These are phyloP conservation scores for Pleurotus tuoliensis DNA, from an alignment of 768 basidiomycete species.

Conservation along the genomic window DNA sequence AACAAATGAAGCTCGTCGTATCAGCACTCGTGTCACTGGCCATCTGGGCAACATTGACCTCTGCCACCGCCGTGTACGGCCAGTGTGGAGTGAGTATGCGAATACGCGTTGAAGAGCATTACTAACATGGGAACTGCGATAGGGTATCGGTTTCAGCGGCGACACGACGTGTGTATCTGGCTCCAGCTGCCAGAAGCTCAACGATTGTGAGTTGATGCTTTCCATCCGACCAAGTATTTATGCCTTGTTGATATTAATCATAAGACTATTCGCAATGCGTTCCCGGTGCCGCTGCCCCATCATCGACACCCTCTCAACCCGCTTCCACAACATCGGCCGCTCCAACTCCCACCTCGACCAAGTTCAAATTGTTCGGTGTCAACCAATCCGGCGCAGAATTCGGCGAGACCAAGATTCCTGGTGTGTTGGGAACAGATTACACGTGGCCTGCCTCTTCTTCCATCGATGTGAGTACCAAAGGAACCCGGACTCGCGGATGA, in stretches of 20 bases:
- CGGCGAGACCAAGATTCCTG: slow-evolving; percentile 43
- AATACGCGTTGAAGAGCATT: not conserved
- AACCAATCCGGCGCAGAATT: slow-evolving; percentile 64
- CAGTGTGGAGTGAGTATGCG: slow-evolving; percentile 44
- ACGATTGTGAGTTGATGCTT: slow-evolving; percentile 31
- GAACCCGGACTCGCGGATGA: no score
- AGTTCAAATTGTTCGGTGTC: slow-evolving; percentile 62
- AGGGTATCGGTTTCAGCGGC: slow-evolving; percentile 42
- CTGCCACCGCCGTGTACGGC: slow-evolving; percentile 40
- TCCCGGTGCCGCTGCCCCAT: slow-evolving; percentile 25
- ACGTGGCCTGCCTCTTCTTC: slow-evolving; percentile 46
- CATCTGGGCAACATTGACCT: slow-evolving; percentile 24
- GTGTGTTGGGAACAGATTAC: slow-evolving; percentile 38
- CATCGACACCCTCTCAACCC: slow-evolving; percentile 23
- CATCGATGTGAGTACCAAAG: slow-evolving; percentile 24
- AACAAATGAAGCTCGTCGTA: slow-evolving; percentile 26
- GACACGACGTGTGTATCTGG: slow-evolving; percentile 43
- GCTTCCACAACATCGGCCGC: slow-evolving; percentile 24
- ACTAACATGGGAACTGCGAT: slow-evolving; percentile 6
- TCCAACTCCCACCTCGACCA: slow-evolving; percentile 33
- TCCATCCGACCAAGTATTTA: no score
- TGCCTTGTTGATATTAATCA: not conserved
- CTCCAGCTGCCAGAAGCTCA: slow-evolving; percentile 34
- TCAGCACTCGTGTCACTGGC: slow-evolving; percentile 29
- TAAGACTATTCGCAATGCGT: slow-evolving; percentile 48